Evolutionary conservation across 192 early-diverging fungal genomes (phyloP).

Genomic region (Coemansia umbellata): DNA sequence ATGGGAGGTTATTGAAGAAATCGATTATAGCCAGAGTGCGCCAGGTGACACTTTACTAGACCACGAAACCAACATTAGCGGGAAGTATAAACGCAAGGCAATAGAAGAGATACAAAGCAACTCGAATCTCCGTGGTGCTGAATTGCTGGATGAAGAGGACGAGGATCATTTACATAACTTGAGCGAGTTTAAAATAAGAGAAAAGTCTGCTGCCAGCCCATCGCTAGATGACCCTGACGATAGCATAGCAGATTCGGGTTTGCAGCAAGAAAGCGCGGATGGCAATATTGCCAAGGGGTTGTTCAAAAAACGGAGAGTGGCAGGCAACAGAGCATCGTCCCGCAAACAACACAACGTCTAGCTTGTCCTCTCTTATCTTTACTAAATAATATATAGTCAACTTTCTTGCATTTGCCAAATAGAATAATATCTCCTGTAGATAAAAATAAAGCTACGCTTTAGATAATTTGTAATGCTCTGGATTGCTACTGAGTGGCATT

Average conservation of each 20-base stretch:
- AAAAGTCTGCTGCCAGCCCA: constrained; percentile 16
- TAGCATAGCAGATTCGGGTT: no score
- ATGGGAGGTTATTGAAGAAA: constrained; percentile 46
- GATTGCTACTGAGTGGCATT: constrained; percentile 37
- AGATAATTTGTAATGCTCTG: no score
- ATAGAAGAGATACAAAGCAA: not conserved
- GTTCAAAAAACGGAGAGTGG: constrained; percentile 41
- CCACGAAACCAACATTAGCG: no score
- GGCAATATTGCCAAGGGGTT: not conserved
- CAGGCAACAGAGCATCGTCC: constrained; percentile 15
- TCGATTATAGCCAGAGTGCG: no score
- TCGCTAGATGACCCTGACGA: not conserved
- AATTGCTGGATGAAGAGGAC: constrained; percentile 32
- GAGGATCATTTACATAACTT: not conserved
- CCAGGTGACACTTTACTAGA: no score
- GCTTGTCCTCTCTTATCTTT: no score
- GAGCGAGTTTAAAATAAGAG: constrained; percentile 30
- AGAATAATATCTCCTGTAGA: no score
- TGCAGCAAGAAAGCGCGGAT: not conserved
- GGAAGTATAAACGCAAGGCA: no score
- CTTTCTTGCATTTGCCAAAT: no score
- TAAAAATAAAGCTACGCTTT: no score
- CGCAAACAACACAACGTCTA: constrained; percentile 32
- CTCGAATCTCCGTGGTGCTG: constrained; percentile 18
- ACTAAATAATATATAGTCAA: no score